phyloP scores from a whole-genome alignment of 2,329 filamentous ascomycete species.

The Cladosporium sp. region DNA sequence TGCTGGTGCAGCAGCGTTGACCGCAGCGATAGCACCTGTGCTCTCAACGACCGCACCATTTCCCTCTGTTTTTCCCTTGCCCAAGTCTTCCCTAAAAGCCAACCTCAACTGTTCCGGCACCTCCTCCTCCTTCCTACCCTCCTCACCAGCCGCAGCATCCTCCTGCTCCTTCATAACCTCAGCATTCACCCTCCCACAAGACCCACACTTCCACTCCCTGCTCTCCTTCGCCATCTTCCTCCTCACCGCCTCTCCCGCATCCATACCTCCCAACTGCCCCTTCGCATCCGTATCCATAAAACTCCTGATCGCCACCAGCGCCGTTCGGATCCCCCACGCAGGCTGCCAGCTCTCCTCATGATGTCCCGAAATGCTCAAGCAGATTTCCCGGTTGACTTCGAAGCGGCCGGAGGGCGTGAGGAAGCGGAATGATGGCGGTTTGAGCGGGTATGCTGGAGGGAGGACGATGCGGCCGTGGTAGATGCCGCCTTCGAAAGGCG shows the following conservation, averaged over 20 bases:
- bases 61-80: slow-evolving; percentile 39
- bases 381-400: slow-evolving; percentile 96
- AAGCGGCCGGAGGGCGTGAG: slow-evolving; percentile 89
- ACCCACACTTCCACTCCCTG: slow-evolving; percentile 65
- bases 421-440: slow-evolving; percentile 94
- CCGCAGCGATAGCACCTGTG: not conserved
- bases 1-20: not conserved
- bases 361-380: slow-evolving; percentile 87
- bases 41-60: slow-evolving; percentile 22
- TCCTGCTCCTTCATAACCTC: slow-evolving; percentile 74
- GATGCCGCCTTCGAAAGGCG: slow-evolving; percentile 76
- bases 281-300: slow-evolving; percentile 92
- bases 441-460: slow-evolving; percentile 84
- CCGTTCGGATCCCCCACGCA: slow-evolving; percentile 93
- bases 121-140: slow-evolving; percentile 45
- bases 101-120: slow-evolving; percentile 62
- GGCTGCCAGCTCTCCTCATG: slow-evolving; percentile 99
- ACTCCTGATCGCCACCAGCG: slow-evolving; percentile 73
- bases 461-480: slow-evolving; percentile 96
- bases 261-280: slow-evolving; percentile 88
- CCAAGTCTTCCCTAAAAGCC: slow-evolving; percentile 73
- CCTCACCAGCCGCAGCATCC: slow-evolving; percentile 52
- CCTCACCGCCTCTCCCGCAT: slow-evolving; percentile 69
- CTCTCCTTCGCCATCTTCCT: slow-evolving; percentile 70
- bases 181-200: slow-evolving; percentile 70